Conservation (phyloP, 2,329 filamentous ascomycete genomes). For the Aspergillus caelatus region DNA sequence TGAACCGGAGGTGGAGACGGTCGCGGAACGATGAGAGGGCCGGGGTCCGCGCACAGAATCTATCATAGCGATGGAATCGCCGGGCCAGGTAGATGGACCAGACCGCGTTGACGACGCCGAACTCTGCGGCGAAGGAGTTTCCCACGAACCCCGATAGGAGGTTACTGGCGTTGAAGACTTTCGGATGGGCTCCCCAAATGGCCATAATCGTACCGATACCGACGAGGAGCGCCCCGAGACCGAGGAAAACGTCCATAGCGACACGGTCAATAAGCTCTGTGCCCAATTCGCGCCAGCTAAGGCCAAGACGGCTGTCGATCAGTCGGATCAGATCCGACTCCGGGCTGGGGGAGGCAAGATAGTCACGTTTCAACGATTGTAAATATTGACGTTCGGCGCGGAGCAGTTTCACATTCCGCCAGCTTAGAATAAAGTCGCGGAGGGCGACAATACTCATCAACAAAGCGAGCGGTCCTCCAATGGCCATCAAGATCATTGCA, state of each 20-base stretch:
- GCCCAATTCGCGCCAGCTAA: constrained; percentile 54
- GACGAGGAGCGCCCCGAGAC: constrained; percentile 54
- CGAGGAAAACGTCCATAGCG: constrained; percentile 56
- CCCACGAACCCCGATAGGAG: constrained; percentile 60
- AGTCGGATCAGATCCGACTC: constrained; percentile 22
- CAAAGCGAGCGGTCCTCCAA: constrained; percentile 54
- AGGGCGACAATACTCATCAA: constrained; percentile 51
- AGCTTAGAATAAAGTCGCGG: constrained; percentile 48
- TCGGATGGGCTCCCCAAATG: constrained; percentile 51
- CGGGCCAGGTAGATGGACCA: constrained; percentile 52
- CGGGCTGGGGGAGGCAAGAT: constrained; percentile 14
- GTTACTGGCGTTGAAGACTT: constrained; percentile 53
- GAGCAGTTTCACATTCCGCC: constrained; percentile 52
- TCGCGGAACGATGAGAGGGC: constrained; percentile 18
- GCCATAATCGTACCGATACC: constrained; percentile 57
- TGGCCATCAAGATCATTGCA: constrained; percentile 53
- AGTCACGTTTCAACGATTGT: constrained; percentile 17
- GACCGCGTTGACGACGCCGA: constrained; percentile 51
- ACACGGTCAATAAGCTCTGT: constrained; percentile 56
- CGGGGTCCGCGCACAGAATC: constrained; percentile 27
- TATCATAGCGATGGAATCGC: constrained; percentile 45
- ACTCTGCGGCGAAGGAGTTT: constrained; percentile 54
- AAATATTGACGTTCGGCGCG: constrained; percentile 45
- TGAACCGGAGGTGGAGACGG: constrained; percentile 42
- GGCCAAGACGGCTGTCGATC: constrained; percentile 45